Evolutionary conservation across 1,139 yeast genomes (phyloP).

Genomic region (Geotrichum cucujoidarum): DNA sequence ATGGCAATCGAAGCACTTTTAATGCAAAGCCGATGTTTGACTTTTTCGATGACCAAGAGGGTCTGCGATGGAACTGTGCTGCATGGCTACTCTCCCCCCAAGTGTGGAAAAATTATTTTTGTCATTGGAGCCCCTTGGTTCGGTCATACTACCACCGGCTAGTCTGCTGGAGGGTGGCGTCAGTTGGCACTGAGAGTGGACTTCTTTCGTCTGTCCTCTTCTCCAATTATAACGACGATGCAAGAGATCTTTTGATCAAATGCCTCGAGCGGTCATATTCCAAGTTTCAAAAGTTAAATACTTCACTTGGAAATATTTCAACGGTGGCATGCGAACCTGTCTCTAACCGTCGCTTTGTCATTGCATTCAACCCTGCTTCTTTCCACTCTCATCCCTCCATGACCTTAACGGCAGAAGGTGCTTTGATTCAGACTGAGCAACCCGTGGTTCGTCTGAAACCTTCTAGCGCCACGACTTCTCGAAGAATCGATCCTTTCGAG

Average conservation of each 20-base stretch:
- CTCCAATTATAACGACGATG: slow-evolving; percentile 33
- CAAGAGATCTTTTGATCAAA: slow-evolving; percentile 27
- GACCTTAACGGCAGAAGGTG: background rate
- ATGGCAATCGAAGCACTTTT: background rate
- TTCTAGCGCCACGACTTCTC: slow-evolving; percentile 13
- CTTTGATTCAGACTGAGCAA: background rate
- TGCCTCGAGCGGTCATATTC: slow-evolving; percentile 27
- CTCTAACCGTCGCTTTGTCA: slow-evolving; percentile 45
- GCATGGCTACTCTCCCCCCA: slow-evolving; percentile 50
- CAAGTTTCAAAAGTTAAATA: slow-evolving; percentile 25
- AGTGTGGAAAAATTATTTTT: slow-evolving; percentile 53
- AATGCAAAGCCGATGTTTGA: slow-evolving; percentile 17
- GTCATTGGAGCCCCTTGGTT: slow-evolving; percentile 77
- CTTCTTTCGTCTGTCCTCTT: slow-evolving; percentile 30
- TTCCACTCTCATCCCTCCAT: slow-evolving; percentile 7
- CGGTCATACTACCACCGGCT: slow-evolving; percentile 65
- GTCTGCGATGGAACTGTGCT: slow-evolving; percentile 41
- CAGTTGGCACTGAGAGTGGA: slow-evolving; percentile 32
- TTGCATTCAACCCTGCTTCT: slow-evolving; percentile 39
- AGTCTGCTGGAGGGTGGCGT: slow-evolving; percentile 63
- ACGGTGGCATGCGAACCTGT: slow-evolving; percentile 48
- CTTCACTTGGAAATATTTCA: slow-evolving; percentile 22
- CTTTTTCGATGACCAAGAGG: slow-evolving; percentile 22
- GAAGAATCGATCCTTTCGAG: slow-evolving; percentile 54
- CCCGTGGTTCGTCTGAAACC: background rate